Conservation (phyloP, 1,284 basidiomycete species). For the Papiliotrema flavescens region DNA sequence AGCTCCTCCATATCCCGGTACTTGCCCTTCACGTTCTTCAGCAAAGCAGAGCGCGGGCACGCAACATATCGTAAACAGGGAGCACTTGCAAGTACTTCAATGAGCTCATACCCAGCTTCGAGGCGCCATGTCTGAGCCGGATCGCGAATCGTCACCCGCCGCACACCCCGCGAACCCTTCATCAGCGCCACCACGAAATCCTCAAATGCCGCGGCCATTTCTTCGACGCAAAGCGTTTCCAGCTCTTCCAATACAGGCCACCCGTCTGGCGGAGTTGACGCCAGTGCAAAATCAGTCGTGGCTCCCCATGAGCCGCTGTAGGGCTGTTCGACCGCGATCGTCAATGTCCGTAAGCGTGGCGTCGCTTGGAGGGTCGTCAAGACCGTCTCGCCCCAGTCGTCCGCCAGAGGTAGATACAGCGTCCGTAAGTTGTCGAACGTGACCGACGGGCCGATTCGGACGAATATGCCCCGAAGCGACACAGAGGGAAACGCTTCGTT, state of each 20-base stretch:
- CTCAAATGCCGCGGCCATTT: constrained; percentile 2
- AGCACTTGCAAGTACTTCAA: not conserved
- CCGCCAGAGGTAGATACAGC: not conserved
- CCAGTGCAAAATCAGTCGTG: not conserved
- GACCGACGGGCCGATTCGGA: not conserved
- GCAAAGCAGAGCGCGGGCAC: not conserved
- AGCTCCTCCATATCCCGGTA: not conserved
- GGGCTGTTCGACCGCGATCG: not conserved
- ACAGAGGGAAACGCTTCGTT: not conserved
- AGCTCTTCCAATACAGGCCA: constrained; percentile 7
- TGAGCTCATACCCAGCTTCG: not conserved
- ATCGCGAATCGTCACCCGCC: constrained; percentile 4
- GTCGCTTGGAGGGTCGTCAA: not conserved
- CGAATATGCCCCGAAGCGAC: not conserved
- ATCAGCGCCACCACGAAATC: constrained; percentile 3
- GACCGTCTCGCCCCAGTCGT: not conserved
- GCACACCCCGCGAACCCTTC: not conserved
- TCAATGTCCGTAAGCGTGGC: not conserved
- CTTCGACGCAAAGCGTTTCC: constrained; percentile 6
- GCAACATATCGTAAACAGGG: not conserved
- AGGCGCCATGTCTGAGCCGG: not conserved
- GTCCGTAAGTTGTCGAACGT: not conserved
- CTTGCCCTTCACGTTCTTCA: not conserved
- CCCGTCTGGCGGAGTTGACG: not conserved
- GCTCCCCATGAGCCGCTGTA: constrained; percentile 9